phyloP scores from a whole-genome alignment of 768 basidiomycete species.

The Amanita muscaria region DNA sequence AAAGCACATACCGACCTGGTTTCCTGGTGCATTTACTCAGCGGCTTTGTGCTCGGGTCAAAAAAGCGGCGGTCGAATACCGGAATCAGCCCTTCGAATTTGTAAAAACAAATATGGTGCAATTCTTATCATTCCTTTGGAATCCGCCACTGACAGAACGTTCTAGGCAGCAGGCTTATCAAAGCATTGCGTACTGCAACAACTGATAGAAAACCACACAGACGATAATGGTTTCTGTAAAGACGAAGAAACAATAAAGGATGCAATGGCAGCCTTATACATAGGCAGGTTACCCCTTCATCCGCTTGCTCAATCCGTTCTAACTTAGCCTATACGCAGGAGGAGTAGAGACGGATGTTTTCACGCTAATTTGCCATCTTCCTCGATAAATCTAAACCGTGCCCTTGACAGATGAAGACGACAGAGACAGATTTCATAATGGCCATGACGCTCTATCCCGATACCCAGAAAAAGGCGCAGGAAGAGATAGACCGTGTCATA shows the following conservation, averaged over 20 bases:
- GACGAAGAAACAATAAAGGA: background rate
- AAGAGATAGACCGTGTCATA: no score
- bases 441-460: background rate
- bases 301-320: no score
- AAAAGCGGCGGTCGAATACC: background rate
- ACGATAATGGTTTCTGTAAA: background rate
- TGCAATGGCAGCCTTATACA: no score
- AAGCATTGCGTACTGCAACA: no score
- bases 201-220: no score
- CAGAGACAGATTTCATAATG: no score
- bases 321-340: no score
- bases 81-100: background rate
- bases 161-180: background rate
- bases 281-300: conserved; percentile 1
- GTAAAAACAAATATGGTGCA: background rate
- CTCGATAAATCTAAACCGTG: no score
- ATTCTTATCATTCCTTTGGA: no score
- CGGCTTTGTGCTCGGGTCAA: background rate
- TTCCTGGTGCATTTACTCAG: background rate
- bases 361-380: no score
- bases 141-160: background rate
- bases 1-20: background rate
- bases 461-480: no score
- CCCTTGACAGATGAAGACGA: background rate
- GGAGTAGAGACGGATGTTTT: background rate